Base-by-base conservation (phyloP, 2,329 filamentous ascomycete genomes). In the Colletotrichum chrysophilum region DNA sequence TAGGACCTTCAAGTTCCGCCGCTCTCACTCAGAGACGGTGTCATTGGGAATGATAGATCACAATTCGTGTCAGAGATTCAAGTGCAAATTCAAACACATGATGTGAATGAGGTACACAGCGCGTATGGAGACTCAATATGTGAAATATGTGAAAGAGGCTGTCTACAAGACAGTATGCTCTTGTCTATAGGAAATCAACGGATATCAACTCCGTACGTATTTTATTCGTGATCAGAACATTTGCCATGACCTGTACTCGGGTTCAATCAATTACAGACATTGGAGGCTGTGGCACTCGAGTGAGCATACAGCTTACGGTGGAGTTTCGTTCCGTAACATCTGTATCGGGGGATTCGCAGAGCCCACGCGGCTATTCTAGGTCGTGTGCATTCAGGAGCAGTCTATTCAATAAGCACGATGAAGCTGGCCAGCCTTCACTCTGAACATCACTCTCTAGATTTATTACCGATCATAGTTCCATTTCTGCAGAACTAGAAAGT, bases 111-210 rank as follows among this genome's bases (percentile, higher is more conserved):
- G n/a, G 5, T 21, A 2, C 5, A 7, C 0, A 48, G 4, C 4
- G 12, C 21, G 10, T 21, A 38, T 8, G 7, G 4, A 2, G 10
- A 48, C 38, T 21, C 43, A 7, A 12, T 48, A 1, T 13, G 6
- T 21, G 0, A 7, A 7, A 12, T 48, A 1, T 13, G 6, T 21
- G 0, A 7, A 12, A 12, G 1, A 7, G 43, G 3, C 18, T 48
- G 1, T 21, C 5, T 48, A 10, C 43, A n/a, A 48, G 43, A 21
- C n/a, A n/a, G 6, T 1, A 48, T 21, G 2, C 3, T 21, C 12
- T 48, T 12, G 5, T 21, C 13, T 2, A 12, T 13, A 5, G 9
- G 10, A 4, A 10, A 12, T 48, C 0, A 48, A n/a, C 8, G 18
- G 2, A n/a, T 3, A 12, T 21, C 43, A 4, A 48, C 2, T 48